Base-by-base conservation (phyloP, 2,329 filamentous ascomycete species). In the Diaporthe australafricana region DNA sequence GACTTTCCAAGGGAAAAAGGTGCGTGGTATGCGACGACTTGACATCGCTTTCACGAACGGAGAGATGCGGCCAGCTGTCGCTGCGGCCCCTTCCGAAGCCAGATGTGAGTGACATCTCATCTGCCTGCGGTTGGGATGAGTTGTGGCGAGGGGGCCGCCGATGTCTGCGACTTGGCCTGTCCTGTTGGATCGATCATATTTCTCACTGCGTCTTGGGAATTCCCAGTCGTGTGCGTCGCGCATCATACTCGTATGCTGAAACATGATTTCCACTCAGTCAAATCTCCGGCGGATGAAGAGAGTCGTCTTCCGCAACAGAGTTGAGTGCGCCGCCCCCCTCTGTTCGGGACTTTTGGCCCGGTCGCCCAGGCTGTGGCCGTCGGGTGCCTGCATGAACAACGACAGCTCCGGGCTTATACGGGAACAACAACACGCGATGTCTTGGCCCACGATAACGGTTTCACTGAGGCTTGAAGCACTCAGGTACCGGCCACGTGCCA, bases 31-130 rank as follows among this genome's bases (percentile, higher is more conserved):
- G 14, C 60, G 30, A 48, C 57, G 20, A 48, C 17, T 65, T 35
- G 45, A 38, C 42, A 16, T 45, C 56, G 3, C 38, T n/a, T 22
- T 35, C 30, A 25, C n/a, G 45, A 32, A 42, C 30, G 30, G 45
- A 50, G 57, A n/a, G 45, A 27, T 42, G 47, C 47, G 11, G 50
- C 17, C 60, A n/a, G 60, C 45, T 65, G 60, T 50, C 45, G 30
- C 20, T 48, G 45, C 60, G 45, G 45, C n/a, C 30, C n/a, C 42
- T 47, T 50, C 60, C 56, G 53, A 48, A 6, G 16, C 53, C 53
- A 42, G 25, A 69, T 60, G 25, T 60, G 67, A 69, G 25, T 60
- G 67, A 69, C 16, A 60, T 16, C 55, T 69, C 67, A 50, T 35
- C 32, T 69, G 53, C 32, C 30, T 50, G 53, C 42, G 9, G 53